phyloP scores from a whole-genome alignment of 768 basidiomycete genomes.

The Podaxis sp. region DNA sequence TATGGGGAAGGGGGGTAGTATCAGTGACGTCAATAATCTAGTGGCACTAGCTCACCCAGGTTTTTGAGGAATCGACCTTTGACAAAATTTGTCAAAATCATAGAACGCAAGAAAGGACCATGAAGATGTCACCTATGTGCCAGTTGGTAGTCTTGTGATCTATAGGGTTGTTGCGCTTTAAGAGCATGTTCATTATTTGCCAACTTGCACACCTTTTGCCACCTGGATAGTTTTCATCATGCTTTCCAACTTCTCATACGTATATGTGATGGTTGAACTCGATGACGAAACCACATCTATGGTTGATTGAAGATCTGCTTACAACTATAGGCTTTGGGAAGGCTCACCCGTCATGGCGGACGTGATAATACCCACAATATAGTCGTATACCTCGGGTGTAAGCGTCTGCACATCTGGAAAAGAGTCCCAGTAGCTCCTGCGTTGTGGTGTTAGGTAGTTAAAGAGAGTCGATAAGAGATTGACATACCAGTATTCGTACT shows the following conservation, averaged over 20 bases:
- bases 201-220: neutral
- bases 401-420: neutral
- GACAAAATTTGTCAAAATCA: neutral
- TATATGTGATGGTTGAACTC: neutral
- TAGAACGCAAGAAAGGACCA: neutral
- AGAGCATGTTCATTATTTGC: neutral
- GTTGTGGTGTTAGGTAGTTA: neutral
- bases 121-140: slow-evolving; percentile 5
- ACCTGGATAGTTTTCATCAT: slow-evolving; percentile 1
- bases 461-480: neutral
- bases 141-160: slow-evolving; percentile 1
- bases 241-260: neutral
- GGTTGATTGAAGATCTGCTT: too few relatives aligned
- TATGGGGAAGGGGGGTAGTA: neutral
- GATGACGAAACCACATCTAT: neutral
- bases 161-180: neutral
- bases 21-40: neutral
- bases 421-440: slow-evolving; percentile 6
- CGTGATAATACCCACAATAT: neutral
- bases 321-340: too few relatives aligned
- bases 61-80: slow-evolving; percentile 5
- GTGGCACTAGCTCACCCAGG: neutral
- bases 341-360: slow-evolving; percentile 5
- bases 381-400: neutral
- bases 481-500: slow-evolving; percentile 6